Evolutionary conservation across 345 rosid species (phyloP).

Genomic region (Erysimum cheiranthoides): DNA sequence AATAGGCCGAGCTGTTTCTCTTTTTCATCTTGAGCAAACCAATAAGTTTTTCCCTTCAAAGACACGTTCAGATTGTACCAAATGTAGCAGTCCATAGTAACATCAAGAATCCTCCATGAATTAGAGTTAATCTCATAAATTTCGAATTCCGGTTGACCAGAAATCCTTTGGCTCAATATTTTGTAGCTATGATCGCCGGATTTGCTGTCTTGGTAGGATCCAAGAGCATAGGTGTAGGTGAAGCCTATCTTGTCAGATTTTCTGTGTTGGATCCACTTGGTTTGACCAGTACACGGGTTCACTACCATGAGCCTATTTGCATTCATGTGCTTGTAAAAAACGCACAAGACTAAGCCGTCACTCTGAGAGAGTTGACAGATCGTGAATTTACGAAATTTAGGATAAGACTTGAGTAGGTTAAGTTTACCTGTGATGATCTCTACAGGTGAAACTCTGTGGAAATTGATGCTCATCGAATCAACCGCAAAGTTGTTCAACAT

Average conservation of each 20-base stretch:
- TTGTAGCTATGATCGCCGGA: not conserved
- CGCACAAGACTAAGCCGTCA: conserved; percentile 4
- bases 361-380: not conserved
- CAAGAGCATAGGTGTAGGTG: not conserved
- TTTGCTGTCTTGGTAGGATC: conserved; percentile 5
- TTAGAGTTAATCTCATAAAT: not conserved
- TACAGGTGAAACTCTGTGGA: not conserved
- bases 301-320: not conserved
- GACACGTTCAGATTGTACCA: no score
- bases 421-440: not conserved
- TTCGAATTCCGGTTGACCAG: no score
- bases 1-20: not conserved
- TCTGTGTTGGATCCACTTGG: not conserved
- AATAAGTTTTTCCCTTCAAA: conserved; percentile 18
- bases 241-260: fast-evolving
- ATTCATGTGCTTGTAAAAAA: not conserved
- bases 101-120: conserved; percentile 1
- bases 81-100: not conserved
- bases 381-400: not conserved
- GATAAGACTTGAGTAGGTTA: not conserved
- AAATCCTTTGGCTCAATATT: not conserved
- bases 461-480: not conserved
- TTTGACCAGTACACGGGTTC: conserved; percentile 19
- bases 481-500: not conserved
- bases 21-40: not conserved